Base-by-base conservation (phyloP, 805 yeast genomes). In the Candida ovalis region DNA sequence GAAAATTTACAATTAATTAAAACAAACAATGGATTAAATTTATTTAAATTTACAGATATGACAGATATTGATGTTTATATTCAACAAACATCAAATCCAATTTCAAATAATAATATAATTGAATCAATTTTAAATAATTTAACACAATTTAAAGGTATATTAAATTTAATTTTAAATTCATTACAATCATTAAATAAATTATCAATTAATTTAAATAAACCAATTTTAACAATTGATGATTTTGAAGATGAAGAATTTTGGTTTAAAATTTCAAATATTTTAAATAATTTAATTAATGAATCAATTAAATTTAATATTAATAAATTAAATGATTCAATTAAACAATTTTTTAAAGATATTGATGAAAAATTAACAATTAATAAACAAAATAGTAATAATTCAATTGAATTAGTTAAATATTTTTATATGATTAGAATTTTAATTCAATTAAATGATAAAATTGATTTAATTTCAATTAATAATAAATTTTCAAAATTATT, bases 171-270 rank as follows among this genome's bases (percentile, higher is more conserved):
- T 15, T 30, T 59, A 9, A 44, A 43, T 1, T 54, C 68, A 4
- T 41, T 64, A 5, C 58, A 50, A 18, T 50, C 55, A 3, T 35
- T 67, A 7, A 46, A 53, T 3, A 50, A 48, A 8, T 47, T 63
- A 19, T 49, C 63, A 2, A 37, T 32, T 1, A 46, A 52, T 3
- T 40, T 68, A 33, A 43, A 43, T 1, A 66, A 62, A 42, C 72
- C 69, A 21, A 51, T 64, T 2, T 47, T 69, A 36, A 62, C 71
- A n/a, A 59, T 68, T 40, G 73, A 69, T 52, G 72, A 68, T 44
- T 49, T 52, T 32, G 72, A 68, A 39, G 58, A 68, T 48, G 65
- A 63, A 19, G 57, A 48, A 17, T 65, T 62, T 42, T 69, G 73
- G 73, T 17, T 35, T 3, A 7, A 18, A 0, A 37, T 51, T 2